These are phyloP conservation scores for Colletotrichum sp. DNA, from an alignment of 2,329 filamentous ascomycete species.

Conservation along the genomic window DNA sequence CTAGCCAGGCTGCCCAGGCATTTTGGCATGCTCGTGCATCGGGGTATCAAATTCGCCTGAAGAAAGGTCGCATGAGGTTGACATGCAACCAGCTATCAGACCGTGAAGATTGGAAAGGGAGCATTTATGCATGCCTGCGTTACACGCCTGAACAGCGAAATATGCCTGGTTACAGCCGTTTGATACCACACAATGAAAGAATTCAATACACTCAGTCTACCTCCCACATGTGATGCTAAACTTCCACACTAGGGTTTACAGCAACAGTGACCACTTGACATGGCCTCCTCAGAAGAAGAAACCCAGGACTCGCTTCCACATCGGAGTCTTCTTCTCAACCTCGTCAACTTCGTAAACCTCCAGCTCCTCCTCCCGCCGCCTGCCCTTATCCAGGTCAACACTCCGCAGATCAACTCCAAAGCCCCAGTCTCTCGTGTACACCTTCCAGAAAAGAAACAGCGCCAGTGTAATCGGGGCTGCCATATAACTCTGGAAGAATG, in stretches of 20 bases:
- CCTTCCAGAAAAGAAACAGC: background rate
- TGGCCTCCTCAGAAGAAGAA: background rate
- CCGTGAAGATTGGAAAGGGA: background rate
- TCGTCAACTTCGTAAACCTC: background rate
- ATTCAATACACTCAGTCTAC: background rate
- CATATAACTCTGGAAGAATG: constrained; percentile 77
- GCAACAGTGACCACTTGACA: background rate
- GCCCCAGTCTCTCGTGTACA: background rate
- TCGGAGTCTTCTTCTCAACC: background rate
- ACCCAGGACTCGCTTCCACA: background rate
- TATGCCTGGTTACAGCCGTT: background rate
- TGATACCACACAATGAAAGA: background rate
- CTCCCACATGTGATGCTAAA: background rate
- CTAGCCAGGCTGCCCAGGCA: background rate
- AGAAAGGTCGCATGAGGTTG: background rate
- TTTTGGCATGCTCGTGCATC: background rate
- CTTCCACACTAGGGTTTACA: background rate
- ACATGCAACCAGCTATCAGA: background rate
- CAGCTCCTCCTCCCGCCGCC: background rate
- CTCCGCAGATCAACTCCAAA: background rate
- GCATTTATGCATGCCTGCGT: background rate
- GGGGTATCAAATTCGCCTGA: background rate
- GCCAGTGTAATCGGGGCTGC: constrained; percentile 65
- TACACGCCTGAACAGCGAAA: background rate
- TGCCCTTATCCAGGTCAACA: background rate